Evolutionary conservation across 192 early-diverging fungal genomes (phyloP).

Genomic region (Rhizophagus clarus): DNA sequence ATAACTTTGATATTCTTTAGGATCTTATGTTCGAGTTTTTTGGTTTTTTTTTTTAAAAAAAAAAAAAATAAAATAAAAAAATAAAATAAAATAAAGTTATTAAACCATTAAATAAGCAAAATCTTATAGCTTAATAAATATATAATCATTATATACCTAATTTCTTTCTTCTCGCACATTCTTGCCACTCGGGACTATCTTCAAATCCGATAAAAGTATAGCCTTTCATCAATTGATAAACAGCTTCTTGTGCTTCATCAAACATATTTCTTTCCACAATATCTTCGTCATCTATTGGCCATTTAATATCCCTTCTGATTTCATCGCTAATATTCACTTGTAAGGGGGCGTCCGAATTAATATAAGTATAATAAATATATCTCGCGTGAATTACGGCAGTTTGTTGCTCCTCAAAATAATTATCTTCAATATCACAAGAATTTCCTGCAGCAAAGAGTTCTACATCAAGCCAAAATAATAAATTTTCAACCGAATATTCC

Average conservation of each 20-base stretch:
- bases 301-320: constrained; percentile 70
- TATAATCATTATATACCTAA: background rate
- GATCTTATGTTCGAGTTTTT: background rate
- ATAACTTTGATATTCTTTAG: constrained; percentile 24
- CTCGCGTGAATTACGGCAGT: constrained; percentile 52
- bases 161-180: constrained; percentile 44
- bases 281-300: constrained; percentile 62
- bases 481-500: constrained; percentile 79
- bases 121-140: background rate
- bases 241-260: constrained; percentile 79
- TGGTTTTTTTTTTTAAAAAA: constrained; percentile 11
- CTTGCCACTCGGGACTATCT: constrained; percentile 50
- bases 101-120: background rate
- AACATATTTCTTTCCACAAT: constrained; percentile 67
- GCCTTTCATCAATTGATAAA: constrained; percentile 75
- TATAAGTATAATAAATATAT: constrained; percentile 80
- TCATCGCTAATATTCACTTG: constrained; percentile 73
- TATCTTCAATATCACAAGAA: constrained; percentile 9
- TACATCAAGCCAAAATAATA: constrained; percentile 84
- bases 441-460: constrained; percentile 62
- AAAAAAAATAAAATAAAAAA: too few relatives aligned
- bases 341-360: constrained; percentile 66
- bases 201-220: constrained; percentile 77
- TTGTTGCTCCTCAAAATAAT: constrained; percentile 31
- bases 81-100: too few relatives aligned